Conservation (phyloP, 139 green algal genomes). For the Tetratostichococcus sp. region DNA sequence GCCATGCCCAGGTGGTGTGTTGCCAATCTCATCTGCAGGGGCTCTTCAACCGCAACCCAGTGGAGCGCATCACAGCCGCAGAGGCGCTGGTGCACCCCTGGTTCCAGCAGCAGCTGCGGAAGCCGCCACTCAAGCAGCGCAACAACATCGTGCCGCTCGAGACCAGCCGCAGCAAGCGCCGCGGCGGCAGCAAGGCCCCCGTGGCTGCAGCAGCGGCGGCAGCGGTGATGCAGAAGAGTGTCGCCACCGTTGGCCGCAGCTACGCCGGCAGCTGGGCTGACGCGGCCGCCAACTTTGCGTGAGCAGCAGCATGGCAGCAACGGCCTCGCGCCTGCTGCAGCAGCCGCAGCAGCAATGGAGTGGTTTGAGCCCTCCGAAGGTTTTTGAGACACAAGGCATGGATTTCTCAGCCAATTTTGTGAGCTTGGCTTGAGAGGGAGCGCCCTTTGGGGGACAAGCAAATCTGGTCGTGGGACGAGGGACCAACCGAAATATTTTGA, state of each 20-base stretch:
- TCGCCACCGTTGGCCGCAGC: not conserved
- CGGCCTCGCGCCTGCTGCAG: too few relatives aligned
- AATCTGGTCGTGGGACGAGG: not conserved
- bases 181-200: not conserved
- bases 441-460: not conserved
- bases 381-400: not conserved
- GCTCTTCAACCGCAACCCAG: conserved; percentile 68
- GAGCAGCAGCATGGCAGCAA: not conserved
- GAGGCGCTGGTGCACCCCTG: conserved; percentile 66
- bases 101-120: conserved; percentile 35
- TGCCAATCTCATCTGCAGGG: not conserved
- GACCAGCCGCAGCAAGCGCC: not conserved
- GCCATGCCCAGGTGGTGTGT: too few relatives aligned
- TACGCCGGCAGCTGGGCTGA: not conserved
- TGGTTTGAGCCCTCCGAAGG: too few relatives aligned
- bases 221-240: not conserved
- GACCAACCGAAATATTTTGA: too few relatives aligned
- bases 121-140: conserved; percentile 6
- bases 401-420: not conserved
- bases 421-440: not conserved
- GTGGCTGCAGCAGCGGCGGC: too few relatives aligned
- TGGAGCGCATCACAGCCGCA: conserved; percentile 53
- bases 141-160: not conserved
- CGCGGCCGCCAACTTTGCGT: not conserved
- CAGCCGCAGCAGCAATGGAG: too few relatives aligned